Percentiles rank a stretch among this genome's conserved stretches.
phyloP scores from a whole-genome alignment of 169 alveolate species.

The Cryptosporidium meleagridis region DNA sequence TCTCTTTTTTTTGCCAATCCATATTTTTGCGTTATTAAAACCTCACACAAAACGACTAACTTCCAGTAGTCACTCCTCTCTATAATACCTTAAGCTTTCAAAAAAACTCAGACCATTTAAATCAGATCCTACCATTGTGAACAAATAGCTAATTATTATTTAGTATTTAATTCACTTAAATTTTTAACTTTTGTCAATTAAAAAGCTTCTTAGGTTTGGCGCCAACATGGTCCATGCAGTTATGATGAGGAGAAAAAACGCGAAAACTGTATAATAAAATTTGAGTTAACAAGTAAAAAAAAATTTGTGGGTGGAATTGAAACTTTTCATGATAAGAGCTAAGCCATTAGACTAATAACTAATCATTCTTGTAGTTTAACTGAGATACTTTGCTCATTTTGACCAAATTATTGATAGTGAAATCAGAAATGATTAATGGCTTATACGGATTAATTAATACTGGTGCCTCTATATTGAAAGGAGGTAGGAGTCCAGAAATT shows the following conservation, averaged over 20 bases:
- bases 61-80: too few species aligned
- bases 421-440: constrained; percentile 32
- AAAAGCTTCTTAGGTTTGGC: background rate
- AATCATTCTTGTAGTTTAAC: background rate
- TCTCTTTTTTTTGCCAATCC: background rate
- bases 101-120: too few species aligned
- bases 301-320: background rate
- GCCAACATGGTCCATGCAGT: constrained; percentile 13
- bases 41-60: background rate
- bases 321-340: background rate
- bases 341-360: background rate
- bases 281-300: background rate
- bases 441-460: background rate
- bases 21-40: background rate
- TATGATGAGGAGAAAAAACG: background rate
- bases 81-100: too few species aligned
- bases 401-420: background rate
- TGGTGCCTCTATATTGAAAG: background rate
- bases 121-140: background rate
- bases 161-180: background rate
- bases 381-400: background rate
- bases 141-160: too few species aligned
- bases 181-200: background rate
- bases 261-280: background rate
- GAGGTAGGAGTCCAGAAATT: background rate